Base-by-base conservation (phyloP, 495 filamentous ascomycete genomes). In the Ascodesmis nigricans region DNA sequence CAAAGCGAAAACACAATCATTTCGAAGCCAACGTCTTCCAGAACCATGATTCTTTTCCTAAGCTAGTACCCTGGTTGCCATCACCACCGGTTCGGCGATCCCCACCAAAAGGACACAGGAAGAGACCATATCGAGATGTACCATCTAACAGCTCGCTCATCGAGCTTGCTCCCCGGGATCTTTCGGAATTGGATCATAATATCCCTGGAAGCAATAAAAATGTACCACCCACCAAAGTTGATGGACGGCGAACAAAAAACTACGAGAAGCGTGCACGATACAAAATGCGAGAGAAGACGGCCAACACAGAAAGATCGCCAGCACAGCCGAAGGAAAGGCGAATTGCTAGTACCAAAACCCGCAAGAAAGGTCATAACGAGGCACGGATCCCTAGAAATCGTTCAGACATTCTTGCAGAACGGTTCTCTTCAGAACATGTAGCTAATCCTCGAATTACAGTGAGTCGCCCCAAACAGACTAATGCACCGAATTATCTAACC, bases 341-440 rank as follows among this genome's bases (percentile, higher is more conserved):
- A 21, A 20, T 32, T 32, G 8, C 39, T 45, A 60, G 54, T 25
- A 56, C 38, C 71, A 64, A 39, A 49, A 71, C 7, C 49, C 53
- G 29, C 58, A 55, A 35, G 53, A 53, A 31, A 52, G 42, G 21
- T 53, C 44, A 33, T 56, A 58, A 21, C 49, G 49, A 21, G 8
- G 18, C 29, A 37, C 10, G 20, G 10, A 10, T 14, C 3, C 10
- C 4, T 14, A 8, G 1, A 23, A 64, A 59, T 32, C 55, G 50
- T 22, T 49, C 49, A 36, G 55, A 55, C 39, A 59, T 63, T 16
- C 54, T 77, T 7, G 66, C 73, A 46, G 60, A 67, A 29, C 59
- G 62, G 17, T 82, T 79, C 42, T 57, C 61, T 10, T 72, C 73
- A 26, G 55, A 67, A 18, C 73, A 72, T 44, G 66, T 82, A 14